Percentiles rank a stretch among this genome's conserved stretches.
Conservation (phyloP, 176 grass and related monocot species). For the Luzula sylvatica region DNA sequence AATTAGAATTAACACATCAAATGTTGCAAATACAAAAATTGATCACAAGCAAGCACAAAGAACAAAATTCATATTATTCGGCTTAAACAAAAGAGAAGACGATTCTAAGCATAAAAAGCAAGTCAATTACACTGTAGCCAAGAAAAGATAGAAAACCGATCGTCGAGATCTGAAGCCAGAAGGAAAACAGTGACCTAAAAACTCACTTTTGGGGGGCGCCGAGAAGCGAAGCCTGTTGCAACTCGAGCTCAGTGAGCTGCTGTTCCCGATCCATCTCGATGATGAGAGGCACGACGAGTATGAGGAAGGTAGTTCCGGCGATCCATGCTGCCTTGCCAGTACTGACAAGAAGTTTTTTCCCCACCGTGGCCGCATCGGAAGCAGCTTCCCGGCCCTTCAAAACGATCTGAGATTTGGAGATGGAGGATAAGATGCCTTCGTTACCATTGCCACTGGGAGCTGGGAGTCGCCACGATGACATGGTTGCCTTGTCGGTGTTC, state of each 20-base stretch:
- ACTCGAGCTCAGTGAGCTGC: slow-evolving; percentile 68
- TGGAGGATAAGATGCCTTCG: slow-evolving; percentile 38
- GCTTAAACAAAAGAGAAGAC: no score
- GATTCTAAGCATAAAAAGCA: background rate
- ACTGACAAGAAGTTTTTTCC: slow-evolving; percentile 63
- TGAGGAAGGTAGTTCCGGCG: slow-evolving; percentile 72
- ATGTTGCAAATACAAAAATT: no score
- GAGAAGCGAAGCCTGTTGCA: slow-evolving; percentile 61
- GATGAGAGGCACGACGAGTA: slow-evolving; percentile 74
- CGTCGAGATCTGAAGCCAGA: background rate
- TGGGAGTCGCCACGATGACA: slow-evolving; percentile 27
- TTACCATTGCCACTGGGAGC: slow-evolving; percentile 26
- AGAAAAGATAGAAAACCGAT: background rate
- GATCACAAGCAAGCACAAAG: background rate
- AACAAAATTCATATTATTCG: no score
- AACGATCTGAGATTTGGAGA: slow-evolving; percentile 43
- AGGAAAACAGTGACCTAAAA: slow-evolving; percentile 10
- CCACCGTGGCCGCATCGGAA: slow-evolving; percentile 23
- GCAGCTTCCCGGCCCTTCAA: slow-evolving; percentile 32
- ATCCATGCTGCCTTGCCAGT: slow-evolving; percentile 88
- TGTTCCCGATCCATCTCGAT: slow-evolving; percentile 84
- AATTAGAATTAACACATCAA: no score
- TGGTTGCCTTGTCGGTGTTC: background rate
- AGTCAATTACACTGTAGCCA: slow-evolving; percentile 7
- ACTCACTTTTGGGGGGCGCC: slow-evolving; percentile 37